Conservation (phyloP, 164 flowering plant genomes). For the Houttuynia cordata region DNA sequence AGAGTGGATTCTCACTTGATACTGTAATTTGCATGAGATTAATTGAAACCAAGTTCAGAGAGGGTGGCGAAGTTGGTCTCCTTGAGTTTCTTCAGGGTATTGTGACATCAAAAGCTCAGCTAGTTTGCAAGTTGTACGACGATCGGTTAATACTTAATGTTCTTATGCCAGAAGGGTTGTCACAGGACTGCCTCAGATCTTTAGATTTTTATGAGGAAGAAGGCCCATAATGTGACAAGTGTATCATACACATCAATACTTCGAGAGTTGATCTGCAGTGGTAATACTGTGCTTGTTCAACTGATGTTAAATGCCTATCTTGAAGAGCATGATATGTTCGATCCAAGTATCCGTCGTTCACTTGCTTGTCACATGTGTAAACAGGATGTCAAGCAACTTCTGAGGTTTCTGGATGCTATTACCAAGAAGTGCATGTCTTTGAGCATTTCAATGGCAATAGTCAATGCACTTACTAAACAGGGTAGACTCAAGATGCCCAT, state of each 20-base stretch:
- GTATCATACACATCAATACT: constrained; percentile 33
- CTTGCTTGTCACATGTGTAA: constrained; percentile 35
- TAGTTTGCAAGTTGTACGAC: constrained; percentile 22
- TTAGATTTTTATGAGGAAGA: constrained; percentile 29
- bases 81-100: constrained; percentile 26
- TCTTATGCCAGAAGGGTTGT: constrained; percentile 40
- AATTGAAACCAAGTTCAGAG: constrained; percentile 25
- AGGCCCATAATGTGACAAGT: constrained; percentile 20
- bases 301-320: constrained; percentile 31
- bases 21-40: constrained; percentile 21
- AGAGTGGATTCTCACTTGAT: constrained; percentile 32
- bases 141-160: constrained; percentile 30
- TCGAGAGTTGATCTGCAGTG: constrained; percentile 23
- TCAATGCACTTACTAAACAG: constrained; percentile 32
- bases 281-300: constrained; percentile 17
- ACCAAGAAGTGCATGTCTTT: constrained; percentile 10
- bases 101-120: constrained; percentile 18
- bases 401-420: constrained; percentile 26
- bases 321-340: constrained; percentile 42
- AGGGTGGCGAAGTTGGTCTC: constrained; percentile 34
- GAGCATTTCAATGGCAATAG: constrained; percentile 24
- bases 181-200: constrained; percentile 31
- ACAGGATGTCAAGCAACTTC: constrained; percentile 29
- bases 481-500: constrained; percentile 58
- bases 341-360: constrained; percentile 24